Base-by-base conservation (phyloP, 352 stramenopile species). In the Globisporangium nunn region DNA sequence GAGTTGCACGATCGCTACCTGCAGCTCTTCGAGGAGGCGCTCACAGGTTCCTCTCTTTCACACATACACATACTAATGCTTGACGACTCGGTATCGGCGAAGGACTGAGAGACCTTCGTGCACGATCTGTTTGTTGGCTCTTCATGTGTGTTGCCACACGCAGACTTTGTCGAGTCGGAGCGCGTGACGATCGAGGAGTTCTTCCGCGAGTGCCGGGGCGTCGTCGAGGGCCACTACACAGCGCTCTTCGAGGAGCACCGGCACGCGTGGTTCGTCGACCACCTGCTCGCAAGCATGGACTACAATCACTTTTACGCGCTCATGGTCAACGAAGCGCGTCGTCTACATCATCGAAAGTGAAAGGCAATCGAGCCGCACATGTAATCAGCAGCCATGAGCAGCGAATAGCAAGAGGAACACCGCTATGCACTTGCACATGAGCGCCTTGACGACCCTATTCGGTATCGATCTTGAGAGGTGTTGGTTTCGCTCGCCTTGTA, bases 271-370 rank as follows among this genome's bases (percentile, higher is more conserved):
- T 89, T 91, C 44, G 77, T 91, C 51, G 73, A 91, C 39, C 78
- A 79, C 54, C 62, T 90, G 52, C 62, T 90, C 23, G 78, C 78
- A n/a, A 90, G 75, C 53, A 87, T 92, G 75, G 72, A 88, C 61
- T 92, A 88, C 64, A 83, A 85, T 39, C 70, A 86, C 41, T 90
- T 92, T 46, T 88, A 88, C 64, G 72, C 67, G 0, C 75, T 92
- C 58, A 88, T 90, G 74, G 66, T 85, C 39, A 89, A 88, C 61
- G 78, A 90, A 57, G 75, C 79, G 12, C 70, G 81, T 52, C 73
- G 73, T 18, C 37, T 65, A 60, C 54, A 35, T 18, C 44, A 53
- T 45, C 54, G 70, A 66, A 51, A 89, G n/a, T 48, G 17, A 48
- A 11, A 1, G 35, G 23, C 23, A 23, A 23, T 23, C 23, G 23